Conservation (phyloP, 2,329 filamentous ascomycete species). For the Teratosphaeria pseudoeucalypti region DNA sequence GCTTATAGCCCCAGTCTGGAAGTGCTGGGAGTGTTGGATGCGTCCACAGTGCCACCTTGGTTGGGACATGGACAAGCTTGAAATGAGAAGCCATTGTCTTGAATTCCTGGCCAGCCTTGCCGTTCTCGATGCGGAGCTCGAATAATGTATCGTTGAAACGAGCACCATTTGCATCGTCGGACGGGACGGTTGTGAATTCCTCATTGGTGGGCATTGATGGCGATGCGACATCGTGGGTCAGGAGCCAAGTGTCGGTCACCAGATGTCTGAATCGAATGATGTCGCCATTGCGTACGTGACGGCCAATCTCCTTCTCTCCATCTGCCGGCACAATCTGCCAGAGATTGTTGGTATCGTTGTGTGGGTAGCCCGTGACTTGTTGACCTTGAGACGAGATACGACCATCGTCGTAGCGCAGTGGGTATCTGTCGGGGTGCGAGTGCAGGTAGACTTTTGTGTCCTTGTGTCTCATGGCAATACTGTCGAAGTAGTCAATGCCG, state of each 20-base stretch:
- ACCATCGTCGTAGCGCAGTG: constrained; percentile 91
- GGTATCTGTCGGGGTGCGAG: constrained; percentile 81
- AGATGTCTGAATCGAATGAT: constrained; percentile 77
- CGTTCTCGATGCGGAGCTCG: constrained; percentile 80
- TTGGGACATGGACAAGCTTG: constrained; percentile 88
- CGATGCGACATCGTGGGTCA: constrained; percentile 95
- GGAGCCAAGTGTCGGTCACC: constrained; percentile 71
- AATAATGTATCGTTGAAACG: constrained; percentile 86
- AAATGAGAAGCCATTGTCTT: constrained; percentile 87
- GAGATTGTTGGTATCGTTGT: constrained; percentile 97
- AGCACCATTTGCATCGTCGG: constrained; percentile 60
- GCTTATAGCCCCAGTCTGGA: constrained; percentile 95
- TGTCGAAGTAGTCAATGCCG: constrained; percentile 81
- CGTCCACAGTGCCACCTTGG: constrained; percentile 98
- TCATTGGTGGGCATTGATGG: constrained; percentile 96
- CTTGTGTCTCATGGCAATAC: constrained; percentile 83
- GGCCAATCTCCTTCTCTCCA: constrained; percentile 45
- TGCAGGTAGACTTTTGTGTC: constrained; percentile 95
- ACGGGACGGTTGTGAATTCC: constrained; percentile 78
- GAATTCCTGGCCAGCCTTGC: constrained; percentile 72
- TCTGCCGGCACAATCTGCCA: constrained; percentile 79
- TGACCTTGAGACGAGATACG: constrained; percentile 94
- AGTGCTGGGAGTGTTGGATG: constrained; percentile 66
- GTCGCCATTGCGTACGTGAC: constrained; percentile 70
- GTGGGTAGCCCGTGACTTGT: constrained; percentile 95